Conservation (phyloP, 2,329 filamentous ascomycete species). For the Aspergillus persii region DNA sequence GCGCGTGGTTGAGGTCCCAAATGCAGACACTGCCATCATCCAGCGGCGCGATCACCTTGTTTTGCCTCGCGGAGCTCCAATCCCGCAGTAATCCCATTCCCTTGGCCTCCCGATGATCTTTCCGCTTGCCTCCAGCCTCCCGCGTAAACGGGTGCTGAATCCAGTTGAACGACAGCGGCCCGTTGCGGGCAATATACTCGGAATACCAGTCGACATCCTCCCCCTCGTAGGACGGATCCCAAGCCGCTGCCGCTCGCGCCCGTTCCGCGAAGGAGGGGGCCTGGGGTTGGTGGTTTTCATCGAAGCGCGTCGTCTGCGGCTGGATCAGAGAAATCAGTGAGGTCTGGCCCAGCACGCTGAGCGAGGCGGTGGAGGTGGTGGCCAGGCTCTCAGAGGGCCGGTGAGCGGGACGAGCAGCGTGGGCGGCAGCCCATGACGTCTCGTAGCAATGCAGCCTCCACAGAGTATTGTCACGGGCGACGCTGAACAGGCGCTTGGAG, state of each 20-base stretch:
- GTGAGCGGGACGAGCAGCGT: slow-evolving; percentile 21
- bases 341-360: slow-evolving; percentile 31
- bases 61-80: slow-evolving; percentile 50
- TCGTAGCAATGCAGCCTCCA: slow-evolving; percentile 77
- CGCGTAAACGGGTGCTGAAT: slow-evolving; percentile 58
- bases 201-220: slow-evolving; percentile 82
- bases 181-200: slow-evolving; percentile 82
- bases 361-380: slow-evolving; percentile 34
- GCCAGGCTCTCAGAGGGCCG: slow-evolving; percentile 49
- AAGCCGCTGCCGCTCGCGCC: slow-evolving; percentile 57
- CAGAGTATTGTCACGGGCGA: slow-evolving; percentile 70
- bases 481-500: slow-evolving; percentile 61
- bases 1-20: slow-evolving; percentile 66
- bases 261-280: slow-evolving; percentile 26
- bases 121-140: slow-evolving; percentile 37
- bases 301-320: slow-evolving; percentile 16
- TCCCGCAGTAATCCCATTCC: slow-evolving; percentile 68
- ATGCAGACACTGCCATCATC: slow-evolving; percentile 86
- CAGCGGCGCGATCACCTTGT: slow-evolving; percentile 70
- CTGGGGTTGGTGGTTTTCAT: slow-evolving; percentile 2
- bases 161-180: slow-evolving; percentile 73
- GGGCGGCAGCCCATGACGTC: slow-evolving; percentile 65
- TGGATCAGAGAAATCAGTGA: slow-evolving; percentile 36
- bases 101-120: slow-evolving; percentile 60
- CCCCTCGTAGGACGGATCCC: slow-evolving; percentile 73